Conservation (phyloP, 305 asterid species). For the Solanum hybrid region DNA sequence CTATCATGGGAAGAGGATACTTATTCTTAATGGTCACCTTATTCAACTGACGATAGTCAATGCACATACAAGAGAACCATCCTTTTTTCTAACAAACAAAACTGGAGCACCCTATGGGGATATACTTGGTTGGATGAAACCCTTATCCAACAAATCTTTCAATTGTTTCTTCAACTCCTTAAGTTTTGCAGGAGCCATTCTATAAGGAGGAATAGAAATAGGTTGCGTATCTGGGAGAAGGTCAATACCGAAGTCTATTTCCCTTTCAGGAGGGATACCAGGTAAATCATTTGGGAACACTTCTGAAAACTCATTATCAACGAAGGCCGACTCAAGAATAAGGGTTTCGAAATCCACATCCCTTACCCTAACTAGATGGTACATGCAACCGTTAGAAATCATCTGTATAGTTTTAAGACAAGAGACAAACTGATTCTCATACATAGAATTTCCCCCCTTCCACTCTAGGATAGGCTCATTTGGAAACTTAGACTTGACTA, state of each 20-base stretch:
- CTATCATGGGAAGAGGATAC: neutral
- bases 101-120: neutral
- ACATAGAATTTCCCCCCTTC: neutral
- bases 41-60: neutral
- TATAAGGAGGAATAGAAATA: neutral
- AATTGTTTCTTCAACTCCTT: neutral
- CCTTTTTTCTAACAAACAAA: neutral
- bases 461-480: neutral
- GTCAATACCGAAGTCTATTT: neutral
- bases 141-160: neutral
- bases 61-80: neutral
- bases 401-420: neutral
- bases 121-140: neutral
- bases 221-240: neutral
- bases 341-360: neutral
- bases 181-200: neutral
- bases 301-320: neutral
- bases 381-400: neutral
- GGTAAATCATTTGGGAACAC: neutral
- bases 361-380: neutral
- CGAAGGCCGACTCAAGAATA: neutral
- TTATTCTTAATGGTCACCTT: neutral
- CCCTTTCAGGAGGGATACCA: neutral
- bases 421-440: neutral
- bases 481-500: neutral